A percentile compares a stretch with the other conserved stretches of the same genome.
Evolutionary conservation across 495 filamentous ascomycete species (phyloP).

Genomic region (Penicillium cataractarum): DNA sequence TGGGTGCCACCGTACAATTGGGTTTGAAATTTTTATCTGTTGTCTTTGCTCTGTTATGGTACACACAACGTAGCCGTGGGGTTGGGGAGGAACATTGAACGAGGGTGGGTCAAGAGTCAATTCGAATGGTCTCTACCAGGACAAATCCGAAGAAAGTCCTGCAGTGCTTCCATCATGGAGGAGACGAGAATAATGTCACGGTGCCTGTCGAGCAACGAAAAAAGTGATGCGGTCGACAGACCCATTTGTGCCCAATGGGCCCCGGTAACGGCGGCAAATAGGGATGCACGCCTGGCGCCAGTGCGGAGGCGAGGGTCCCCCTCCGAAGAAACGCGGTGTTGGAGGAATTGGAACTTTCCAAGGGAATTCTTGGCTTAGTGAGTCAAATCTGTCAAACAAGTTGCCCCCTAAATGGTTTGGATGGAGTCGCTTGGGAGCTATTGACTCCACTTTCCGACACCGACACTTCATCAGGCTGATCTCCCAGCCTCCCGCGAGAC

Average conservation of each 20-base stretch:
- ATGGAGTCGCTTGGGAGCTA: slow-evolving; percentile 20
- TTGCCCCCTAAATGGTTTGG: slow-evolving; percentile 18
- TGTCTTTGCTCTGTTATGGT: slow-evolving; percentile 3
- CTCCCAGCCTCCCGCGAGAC: slow-evolving; percentile 2
- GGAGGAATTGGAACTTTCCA: slow-evolving; percentile 10
- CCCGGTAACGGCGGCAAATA: slow-evolving; percentile 41
- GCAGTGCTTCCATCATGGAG: slow-evolving; percentile 17
- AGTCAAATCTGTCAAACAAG: slow-evolving; percentile 15
- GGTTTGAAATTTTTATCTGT: slow-evolving; percentile 12
- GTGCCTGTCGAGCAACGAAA: slow-evolving; percentile 14
- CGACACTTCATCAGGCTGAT: slow-evolving; percentile 32
- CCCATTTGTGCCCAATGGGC: slow-evolving; percentile 46
- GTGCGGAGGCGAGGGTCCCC: slow-evolving; percentile 21
- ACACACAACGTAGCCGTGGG: slow-evolving; percentile 9
- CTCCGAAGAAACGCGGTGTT: slow-evolving; percentile 6
- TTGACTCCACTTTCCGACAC: slow-evolving; percentile 32
- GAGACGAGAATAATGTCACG: not conserved
- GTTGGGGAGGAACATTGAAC: slow-evolving; percentile 5
- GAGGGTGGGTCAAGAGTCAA: slow-evolving; percentile 15
- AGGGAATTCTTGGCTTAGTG: slow-evolving; percentile 12
- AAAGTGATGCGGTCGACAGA: slow-evolving; percentile 29
- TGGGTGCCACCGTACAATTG: slow-evolving; percentile 27
- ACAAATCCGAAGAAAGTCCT: slow-evolving; percentile 19
- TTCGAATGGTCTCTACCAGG: slow-evolving; percentile 9
- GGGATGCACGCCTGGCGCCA: slow-evolving; percentile 31